A percentile compares a stretch with the other conserved stretches of the same genome.
Conservation (phyloP, 495 filamentous ascomycete species). For the Podospora pseudocomata region DNA sequence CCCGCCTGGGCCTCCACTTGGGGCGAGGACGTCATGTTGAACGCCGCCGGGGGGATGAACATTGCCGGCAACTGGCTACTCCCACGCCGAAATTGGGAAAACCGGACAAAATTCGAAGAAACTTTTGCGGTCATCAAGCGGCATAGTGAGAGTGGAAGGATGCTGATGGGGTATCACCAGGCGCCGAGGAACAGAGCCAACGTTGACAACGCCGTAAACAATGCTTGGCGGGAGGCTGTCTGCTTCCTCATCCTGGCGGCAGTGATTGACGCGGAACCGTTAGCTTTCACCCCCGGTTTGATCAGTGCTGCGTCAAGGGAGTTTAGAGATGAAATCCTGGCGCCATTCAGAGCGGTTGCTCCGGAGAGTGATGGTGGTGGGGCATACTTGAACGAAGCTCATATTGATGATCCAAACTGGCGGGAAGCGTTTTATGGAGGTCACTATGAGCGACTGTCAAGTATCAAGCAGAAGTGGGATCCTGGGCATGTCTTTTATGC, state of each 20-base stretch:
- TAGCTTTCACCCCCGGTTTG: not conserved
- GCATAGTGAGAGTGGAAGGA: slow-evolving; percentile 1
- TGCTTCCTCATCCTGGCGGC: slow-evolving; percentile 10
- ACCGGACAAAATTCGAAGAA: slow-evolving; percentile 10
- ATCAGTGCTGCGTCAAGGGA: not conserved
- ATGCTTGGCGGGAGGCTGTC: slow-evolving; percentile 6
- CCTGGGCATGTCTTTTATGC: slow-evolving; percentile 53
- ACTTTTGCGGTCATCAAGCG: slow-evolving; percentile 9
- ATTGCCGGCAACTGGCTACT: slow-evolving; percentile 14
- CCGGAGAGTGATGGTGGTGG: slow-evolving; percentile 26
- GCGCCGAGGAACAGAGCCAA: slow-evolving; percentile 5
- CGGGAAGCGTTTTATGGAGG: slow-evolving; percentile 54
- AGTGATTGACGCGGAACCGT: not conserved
- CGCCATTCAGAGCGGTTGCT: not conserved
- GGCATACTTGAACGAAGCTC: slow-evolving; percentile 47
- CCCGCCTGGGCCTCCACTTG: slow-evolving; percentile 12
- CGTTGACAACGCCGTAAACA: slow-evolving; percentile 11
- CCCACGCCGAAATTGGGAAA: slow-evolving; percentile 14
- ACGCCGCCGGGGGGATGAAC: slow-evolving; percentile 7
- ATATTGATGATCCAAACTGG: slow-evolving; percentile 53
- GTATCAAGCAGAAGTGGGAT: slow-evolving; percentile 51
- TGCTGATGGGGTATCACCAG: slow-evolving; percentile 13
- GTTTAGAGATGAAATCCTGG: not conserved
- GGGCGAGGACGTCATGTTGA: slow-evolving; percentile 8
- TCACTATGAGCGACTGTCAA: slow-evolving; percentile 45